These are phyloP conservation scores for Tulasnella sp. DNA, from an alignment of 768 basidiomycete species.

Conservation along the genomic window DNA sequence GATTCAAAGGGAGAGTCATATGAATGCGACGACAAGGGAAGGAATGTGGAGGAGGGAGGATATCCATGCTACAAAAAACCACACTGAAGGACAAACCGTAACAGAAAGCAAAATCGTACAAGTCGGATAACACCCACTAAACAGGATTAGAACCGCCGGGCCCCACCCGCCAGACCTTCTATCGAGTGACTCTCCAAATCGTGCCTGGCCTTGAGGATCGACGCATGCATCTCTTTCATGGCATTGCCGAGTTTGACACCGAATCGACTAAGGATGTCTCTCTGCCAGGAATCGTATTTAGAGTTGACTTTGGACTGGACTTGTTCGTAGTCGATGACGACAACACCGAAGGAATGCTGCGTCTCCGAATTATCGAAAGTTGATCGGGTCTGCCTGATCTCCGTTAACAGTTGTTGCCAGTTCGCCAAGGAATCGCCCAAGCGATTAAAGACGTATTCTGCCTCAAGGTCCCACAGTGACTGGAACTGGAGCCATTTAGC, in stretches of 20 bases:
- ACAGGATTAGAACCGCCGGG: conserved; percentile 54
- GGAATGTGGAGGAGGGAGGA: conserved; percentile 7
- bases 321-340: conserved; percentile 96
- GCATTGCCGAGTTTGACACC: conserved; percentile 90
- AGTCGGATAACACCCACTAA: background rate
- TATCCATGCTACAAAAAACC: conserved; percentile 9
- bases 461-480: conserved; percentile 96
- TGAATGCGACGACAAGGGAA: background rate
- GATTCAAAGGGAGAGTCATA: background rate
- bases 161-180: conserved; percentile 76
- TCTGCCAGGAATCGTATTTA: conserved; percentile 98
- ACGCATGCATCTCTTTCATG: conserved; percentile 97
- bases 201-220: conserved; percentile 89
- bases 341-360: conserved; percentile 87
- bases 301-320: conserved; percentile 97
- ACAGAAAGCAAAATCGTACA: conserved; percentile 29
- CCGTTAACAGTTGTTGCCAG: conserved; percentile 95
- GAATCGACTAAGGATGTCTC: conserved; percentile 89
- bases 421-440: conserved; percentile 90
- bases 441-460: conserved; percentile 93
- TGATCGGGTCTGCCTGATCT: conserved; percentile 94
- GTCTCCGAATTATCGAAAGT: conserved; percentile 98
- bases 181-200: conserved; percentile 97
- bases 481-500: conserved; percentile 99
- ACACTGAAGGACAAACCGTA: background rate